A percentile compares a stretch with the other conserved stretches of the same genome.
These are phyloP conservation scores for Mycena galopus DNA, from an alignment of 768 basidiomycete species.

Conservation along the genomic window DNA sequence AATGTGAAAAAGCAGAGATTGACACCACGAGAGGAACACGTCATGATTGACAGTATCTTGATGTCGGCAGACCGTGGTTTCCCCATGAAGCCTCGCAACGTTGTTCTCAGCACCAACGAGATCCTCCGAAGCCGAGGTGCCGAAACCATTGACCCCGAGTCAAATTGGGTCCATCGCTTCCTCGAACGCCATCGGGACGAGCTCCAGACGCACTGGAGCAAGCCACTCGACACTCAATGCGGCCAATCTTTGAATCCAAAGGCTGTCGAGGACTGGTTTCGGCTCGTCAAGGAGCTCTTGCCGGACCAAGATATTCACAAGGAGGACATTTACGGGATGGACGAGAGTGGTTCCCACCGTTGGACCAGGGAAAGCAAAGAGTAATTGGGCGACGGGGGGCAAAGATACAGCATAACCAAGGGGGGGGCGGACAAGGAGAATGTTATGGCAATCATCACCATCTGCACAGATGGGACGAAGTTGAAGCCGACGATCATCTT, in stretches of 20 bases:
- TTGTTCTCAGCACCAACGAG: too few species aligned
- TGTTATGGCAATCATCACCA: conserved; percentile 52
- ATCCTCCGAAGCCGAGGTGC: too few species aligned
- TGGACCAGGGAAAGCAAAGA: conserved; percentile 41
- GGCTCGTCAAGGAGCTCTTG: conserved; percentile 44
- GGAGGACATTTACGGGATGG: conserved; percentile 52
- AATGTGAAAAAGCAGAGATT: too few species aligned
- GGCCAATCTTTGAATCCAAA: conserved; percentile 45
- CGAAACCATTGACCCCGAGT: conserved; percentile 46
- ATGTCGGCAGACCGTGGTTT: too few species aligned
- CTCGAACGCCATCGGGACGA: conserved; percentile 40
- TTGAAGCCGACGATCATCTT: conserved; percentile 52
- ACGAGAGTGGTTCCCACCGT: conserved; percentile 52
- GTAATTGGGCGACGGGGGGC: conserved; percentile 46
- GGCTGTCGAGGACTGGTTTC: conserved; percentile 50
- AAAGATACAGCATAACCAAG: conserved; percentile 48
- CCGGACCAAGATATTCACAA: conserved; percentile 38
- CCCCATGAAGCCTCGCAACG: too few species aligned
- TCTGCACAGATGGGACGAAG: conserved; percentile 54
- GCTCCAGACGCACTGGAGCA: conserved; percentile 50
- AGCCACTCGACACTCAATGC: conserved; percentile 46
- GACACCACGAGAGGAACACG: too few species aligned
- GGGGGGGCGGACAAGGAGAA: conserved; percentile 49
- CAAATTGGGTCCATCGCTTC: too few species aligned
- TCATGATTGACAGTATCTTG: too few species aligned